phyloP scores from a whole-genome alignment of 805 yeast species.

The Zygosaccharomyces bailii region DNA sequence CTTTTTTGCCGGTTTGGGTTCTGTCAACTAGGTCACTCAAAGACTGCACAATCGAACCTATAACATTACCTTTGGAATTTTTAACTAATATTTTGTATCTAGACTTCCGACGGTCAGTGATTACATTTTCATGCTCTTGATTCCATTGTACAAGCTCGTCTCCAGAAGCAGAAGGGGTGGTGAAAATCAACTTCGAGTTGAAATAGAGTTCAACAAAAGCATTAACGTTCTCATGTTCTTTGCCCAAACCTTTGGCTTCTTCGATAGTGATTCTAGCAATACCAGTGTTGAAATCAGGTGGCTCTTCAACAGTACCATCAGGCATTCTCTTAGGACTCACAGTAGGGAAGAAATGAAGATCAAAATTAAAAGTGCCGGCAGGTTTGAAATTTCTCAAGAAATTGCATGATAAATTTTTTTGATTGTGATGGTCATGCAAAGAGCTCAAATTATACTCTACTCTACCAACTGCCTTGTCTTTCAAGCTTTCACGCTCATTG shows the following conservation, averaged over 20 bases:
- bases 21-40: conserved; percentile 70
- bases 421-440: conserved; percentile 51
- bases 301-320: conserved; percentile 80
- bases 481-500: conserved; percentile 70
- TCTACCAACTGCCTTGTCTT: conserved; percentile 78
- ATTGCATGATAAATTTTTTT: conserved; percentile 48
- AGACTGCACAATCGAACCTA: conserved; percentile 58
- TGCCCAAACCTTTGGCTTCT: conserved; percentile 33
- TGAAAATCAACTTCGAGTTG: conserved; percentile 55
- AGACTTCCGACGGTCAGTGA: conserved; percentile 68
- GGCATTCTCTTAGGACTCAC: conserved; percentile 54
- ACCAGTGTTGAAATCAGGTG: conserved; percentile 94
- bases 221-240: conserved; percentile 49
- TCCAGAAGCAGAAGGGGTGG: conserved; percentile 46
- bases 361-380: conserved; percentile 70
- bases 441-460: conserved; percentile 69
- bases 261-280: conserved; percentile 59
- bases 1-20: conserved; percentile 68
- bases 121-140: conserved; percentile 59
- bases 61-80: conserved; percentile 53
- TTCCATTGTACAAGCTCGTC: conserved; percentile 67
- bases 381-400: conserved; percentile 79
- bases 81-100: conserved; percentile 63
- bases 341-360: conserved; percentile 73
- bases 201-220: conserved; percentile 70